Evolutionary conservation across 768 basidiomycete species (phyloP).

Genomic region (Arthromyces matolae): DNA sequence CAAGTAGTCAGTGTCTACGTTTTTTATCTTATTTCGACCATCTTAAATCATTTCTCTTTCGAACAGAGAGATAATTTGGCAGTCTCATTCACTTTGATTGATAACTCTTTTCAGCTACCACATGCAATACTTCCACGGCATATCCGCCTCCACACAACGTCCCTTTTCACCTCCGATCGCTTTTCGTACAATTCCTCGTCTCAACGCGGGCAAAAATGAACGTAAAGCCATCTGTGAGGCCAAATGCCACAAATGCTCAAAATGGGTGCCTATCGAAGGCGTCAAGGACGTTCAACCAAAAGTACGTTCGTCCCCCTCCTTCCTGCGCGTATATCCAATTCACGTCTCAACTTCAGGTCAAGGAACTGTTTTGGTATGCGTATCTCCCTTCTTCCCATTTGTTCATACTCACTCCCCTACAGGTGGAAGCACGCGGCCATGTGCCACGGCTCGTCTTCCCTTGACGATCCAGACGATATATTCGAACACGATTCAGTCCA

Average conservation of each 20-base stretch:
- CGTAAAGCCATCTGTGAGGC: slow-evolving; percentile 60
- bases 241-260: slow-evolving; percentile 71
- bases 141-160: slow-evolving; percentile 60
- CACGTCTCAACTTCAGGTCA: slow-evolving; percentile 45
- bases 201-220: slow-evolving; percentile 54
- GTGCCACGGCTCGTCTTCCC: slow-evolving; percentile 60
- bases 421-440: slow-evolving; percentile 85
- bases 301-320: slow-evolving; percentile 33
- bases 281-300: slow-evolving; percentile 72
- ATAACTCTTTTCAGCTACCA: slow-evolving; percentile 53
- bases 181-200: slow-evolving; percentile 49
- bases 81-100: too few relatives aligned
- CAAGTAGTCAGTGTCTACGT: slow-evolving; percentile 56
- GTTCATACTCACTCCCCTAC: background rate
- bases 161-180: slow-evolving; percentile 77
- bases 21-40: background rate
- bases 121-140: slow-evolving; percentile 71
- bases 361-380: slow-evolving; percentile 72
- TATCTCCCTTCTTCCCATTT: background rate
- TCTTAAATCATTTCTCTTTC: too few relatives aligned
- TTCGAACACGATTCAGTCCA: slow-evolving; percentile 20
- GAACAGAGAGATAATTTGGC: too few relatives aligned
- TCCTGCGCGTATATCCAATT: background rate
- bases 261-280: slow-evolving; percentile 72
- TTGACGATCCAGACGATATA: slow-evolving; percentile 50